Percentiles rank a stretch among this genome's conserved stretches.
Evolutionary conservation across 192 early-diverging fungal genomes (phyloP).

Genomic region (Mycoemilia scoparia): DNA sequence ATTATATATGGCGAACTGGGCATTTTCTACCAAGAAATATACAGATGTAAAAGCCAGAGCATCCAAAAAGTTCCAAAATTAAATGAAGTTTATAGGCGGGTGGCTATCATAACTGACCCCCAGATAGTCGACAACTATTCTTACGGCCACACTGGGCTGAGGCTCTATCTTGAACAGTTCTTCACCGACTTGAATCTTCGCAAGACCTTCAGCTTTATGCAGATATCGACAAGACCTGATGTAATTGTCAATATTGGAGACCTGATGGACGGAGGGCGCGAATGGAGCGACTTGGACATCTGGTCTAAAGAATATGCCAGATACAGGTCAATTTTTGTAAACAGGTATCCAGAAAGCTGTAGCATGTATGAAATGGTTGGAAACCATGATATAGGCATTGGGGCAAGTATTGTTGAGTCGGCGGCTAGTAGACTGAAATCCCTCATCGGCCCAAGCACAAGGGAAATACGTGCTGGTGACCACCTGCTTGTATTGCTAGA

Average conservation of each 20-base stretch:
- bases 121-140: conserved; percentile 85
- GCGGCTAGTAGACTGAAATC: conserved; percentile 29
- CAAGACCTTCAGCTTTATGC: conserved; percentile 50
- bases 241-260: conserved; percentile 67
- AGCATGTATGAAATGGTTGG: conserved; percentile 52
- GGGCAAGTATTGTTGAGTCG: conserved; percentile 27
- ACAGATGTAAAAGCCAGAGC: conserved; percentile 14
- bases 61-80: background rate
- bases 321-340: conserved; percentile 33
- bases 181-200: conserved; percentile 76
- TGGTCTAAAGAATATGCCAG: conserved; percentile 37
- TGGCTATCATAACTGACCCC: conserved; percentile 74
- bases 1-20: conserved; percentile 16
- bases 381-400: conserved; percentile 88
- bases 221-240: conserved; percentile 35
- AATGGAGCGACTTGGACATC: conserved; percentile 31
- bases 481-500: conserved; percentile 59
- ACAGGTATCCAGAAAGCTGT: conserved; percentile 5
- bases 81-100: conserved; percentile 3
- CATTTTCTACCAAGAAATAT: conserved; percentile 11
- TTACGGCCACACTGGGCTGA: conserved; percentile 47
- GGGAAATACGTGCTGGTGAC: conserved; percentile 28
- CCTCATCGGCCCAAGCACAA: conserved; percentile 36
- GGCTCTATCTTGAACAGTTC: conserved; percentile 45
- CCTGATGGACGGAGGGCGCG: conserved; percentile 61